Percentiles rank a stretch among this genome's conserved stretches.
Evolutionary conservation across 2,329 filamentous ascomycete species (phyloP).

Genomic region (Ophiobolus disseminans): DNA sequence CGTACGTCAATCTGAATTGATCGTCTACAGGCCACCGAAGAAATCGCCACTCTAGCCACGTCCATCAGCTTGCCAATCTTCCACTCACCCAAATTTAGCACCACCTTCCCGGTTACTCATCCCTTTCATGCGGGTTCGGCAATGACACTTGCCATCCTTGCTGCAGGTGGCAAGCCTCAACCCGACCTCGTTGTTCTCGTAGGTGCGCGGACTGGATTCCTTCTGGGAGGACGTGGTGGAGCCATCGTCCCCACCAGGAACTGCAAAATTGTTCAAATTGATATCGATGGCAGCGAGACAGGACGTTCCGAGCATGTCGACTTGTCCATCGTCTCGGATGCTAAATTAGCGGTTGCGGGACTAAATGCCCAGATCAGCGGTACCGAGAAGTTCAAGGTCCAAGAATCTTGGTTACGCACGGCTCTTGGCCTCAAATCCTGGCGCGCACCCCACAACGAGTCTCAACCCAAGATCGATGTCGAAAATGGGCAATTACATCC

Average conservation of each 20-base stretch:
- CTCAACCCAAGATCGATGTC: constrained; percentile 25
- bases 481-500: constrained; percentile 50
- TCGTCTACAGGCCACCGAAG: constrained; percentile 31
- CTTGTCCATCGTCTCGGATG: constrained; percentile 53
- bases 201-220: constrained; percentile 53
- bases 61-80: constrained; percentile 51
- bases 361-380: constrained; percentile 25
- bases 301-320: constrained; percentile 51
- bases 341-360: constrained; percentile 41
- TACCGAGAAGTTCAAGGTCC: constrained; percentile 17
- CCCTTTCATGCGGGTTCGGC: constrained; percentile 48
- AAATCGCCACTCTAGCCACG: constrained; percentile 44
- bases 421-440: constrained; percentile 29
- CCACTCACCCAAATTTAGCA: constrained; percentile 49
- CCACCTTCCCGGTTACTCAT: constrained; percentile 35
- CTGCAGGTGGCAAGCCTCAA: constrained; percentile 29
- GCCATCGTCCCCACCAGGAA: constrained; percentile 48
- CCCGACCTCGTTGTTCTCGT: constrained; percentile 54
- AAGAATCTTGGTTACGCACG: constrained; percentile 36
- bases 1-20: neutral
- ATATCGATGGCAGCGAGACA: constrained; percentile 53
- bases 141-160: constrained; percentile 42
- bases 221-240: constrained; percentile 48
- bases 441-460: constrained; percentile 31
- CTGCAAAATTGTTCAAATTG: constrained; percentile 53